phyloP scores from a whole-genome alignment of 2,329 filamentous ascomycete genomes.

The Penicillium frequentans region DNA sequence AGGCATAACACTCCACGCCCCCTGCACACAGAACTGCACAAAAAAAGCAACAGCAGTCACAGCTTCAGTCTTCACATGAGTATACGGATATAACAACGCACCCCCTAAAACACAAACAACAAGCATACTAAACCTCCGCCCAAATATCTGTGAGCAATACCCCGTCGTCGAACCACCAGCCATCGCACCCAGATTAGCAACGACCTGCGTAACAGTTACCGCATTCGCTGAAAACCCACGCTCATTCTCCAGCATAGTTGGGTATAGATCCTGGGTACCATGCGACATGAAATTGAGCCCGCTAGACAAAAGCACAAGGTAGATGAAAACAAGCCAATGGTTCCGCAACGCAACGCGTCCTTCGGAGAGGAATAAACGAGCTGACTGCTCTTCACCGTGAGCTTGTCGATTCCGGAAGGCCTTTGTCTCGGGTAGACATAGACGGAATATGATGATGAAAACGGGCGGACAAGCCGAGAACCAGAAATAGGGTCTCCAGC shows the following conservation, averaged over 20 bases:
- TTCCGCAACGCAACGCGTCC: constrained; percentile 20
- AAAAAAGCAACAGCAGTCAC: constrained; percentile 38
- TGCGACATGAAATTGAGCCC: constrained; percentile 39
- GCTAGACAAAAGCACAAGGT: constrained; percentile 37
- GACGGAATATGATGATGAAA: constrained; percentile 65
- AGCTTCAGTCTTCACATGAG: constrained; percentile 19
- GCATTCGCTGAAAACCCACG: constrained; percentile 28
- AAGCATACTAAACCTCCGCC: constrained; percentile 38
- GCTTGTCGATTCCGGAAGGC: constrained; percentile 52
- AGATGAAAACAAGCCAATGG: constrained; percentile 39
- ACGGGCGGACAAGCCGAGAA: constrained; percentile 39
- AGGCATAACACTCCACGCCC: constrained; percentile 41
- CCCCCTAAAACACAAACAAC: constrained; percentile 33
- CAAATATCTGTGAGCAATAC: constrained; percentile 37
- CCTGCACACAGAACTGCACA: constrained; percentile 40
- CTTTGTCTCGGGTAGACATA: constrained; percentile 72
- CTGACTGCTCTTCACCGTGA: constrained; percentile 8
- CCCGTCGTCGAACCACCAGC: constrained; percentile 36
- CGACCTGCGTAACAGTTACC: constrained; percentile 35
- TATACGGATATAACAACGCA: constrained; percentile 33
- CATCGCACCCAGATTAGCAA: constrained; percentile 36
- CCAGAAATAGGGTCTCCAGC: constrained; percentile 40
- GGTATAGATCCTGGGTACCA: constrained; percentile 42
- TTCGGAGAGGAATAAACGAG: constrained; percentile 11
- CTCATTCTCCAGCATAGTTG: constrained; percentile 42